These are phyloP conservation scores for Astrephomene gubernaculifera DNA, from an alignment of 139 green algal species.

Conservation along the genomic window DNA sequence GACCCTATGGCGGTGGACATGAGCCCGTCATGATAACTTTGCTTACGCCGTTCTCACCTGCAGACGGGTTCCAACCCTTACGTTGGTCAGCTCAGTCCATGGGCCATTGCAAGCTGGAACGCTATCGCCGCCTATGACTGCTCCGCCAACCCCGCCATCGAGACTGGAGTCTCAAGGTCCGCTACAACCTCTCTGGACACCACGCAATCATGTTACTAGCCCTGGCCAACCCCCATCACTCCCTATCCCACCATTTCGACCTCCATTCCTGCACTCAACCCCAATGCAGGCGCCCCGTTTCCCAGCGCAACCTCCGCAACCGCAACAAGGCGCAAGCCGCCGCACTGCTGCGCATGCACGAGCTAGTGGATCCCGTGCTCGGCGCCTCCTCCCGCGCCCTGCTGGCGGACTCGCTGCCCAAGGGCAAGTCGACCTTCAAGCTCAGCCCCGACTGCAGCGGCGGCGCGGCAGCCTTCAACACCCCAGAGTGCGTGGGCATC, in stretches of 20 bases:
- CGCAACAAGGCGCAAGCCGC: background rate
- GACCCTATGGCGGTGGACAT: background rate
- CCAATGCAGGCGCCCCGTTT: background rate
- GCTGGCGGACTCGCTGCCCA: background rate
- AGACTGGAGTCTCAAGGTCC: background rate
- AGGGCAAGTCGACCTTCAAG: background rate
- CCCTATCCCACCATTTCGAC: background rate
- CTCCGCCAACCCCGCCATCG: background rate
- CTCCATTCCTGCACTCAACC: background rate
- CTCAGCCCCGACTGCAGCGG: background rate
- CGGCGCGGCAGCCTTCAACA: background rate
- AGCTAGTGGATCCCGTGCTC: background rate
- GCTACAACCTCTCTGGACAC: background rate
- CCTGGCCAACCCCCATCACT: background rate
- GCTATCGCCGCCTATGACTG: background rate
- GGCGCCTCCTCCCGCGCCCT: background rate
- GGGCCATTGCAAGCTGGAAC: background rate
- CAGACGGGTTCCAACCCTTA: background rate
- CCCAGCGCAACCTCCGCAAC: background rate
- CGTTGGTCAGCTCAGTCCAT: background rate
- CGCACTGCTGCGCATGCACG: background rate
- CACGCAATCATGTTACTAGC: background rate
- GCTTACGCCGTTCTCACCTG: background rate
- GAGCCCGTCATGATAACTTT: background rate
- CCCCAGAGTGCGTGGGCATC: constrained; percentile 7